Evolutionary conservation across 176 grass and related monocot genomes (phyloP), one percentile per base, ranked within the genome.

Genomic region (Carex pumila): DNA sequence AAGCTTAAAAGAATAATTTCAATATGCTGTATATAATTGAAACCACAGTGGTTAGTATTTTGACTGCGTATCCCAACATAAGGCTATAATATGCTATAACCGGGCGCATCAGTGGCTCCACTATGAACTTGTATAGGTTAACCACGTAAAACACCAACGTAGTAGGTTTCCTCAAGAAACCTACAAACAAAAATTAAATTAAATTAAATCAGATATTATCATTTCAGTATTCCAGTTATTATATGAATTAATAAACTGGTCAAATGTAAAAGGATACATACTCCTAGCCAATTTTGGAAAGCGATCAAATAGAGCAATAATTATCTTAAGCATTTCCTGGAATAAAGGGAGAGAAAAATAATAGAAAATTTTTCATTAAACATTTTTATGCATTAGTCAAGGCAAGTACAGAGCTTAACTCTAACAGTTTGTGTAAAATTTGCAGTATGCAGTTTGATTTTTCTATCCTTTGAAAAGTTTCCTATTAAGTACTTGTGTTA

Each of bases 151-250:
- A 75, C 65, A 43, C 41, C 55, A 88, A 29, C 61, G 57, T 49
- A 87, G 90, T 90, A 69, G 84, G 89, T 88, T 92, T 84, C 58
- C 78, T 70, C 86, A 97, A 88, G 61, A 94, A 91, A 81, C 79
- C 95, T 97, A 83, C 87, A 91, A 41, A 78, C 41, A 50, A 64
- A 80, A 80, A 18, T 13, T 8, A 80, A 77, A 18, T 13, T 8
- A 86, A 64, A 12, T 10, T 83, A 80, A 85, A 14, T 53, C 83
- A 57, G 7, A 82, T 64, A 80, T 85, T 36, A 85, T 3, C 14
- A 73, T 85, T 39, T 77, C 66, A 57, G 52, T 55, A 57, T 29
- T 15, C 19, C 54, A 54, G 21, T 77, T 56, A 17, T 78, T 57
- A 81, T 30, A 12, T 70, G 55, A 84, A n/a, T 41, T 74, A 25